Evolutionary conservation across 1,139 yeast species (phyloP).

Genomic region (Kodamaea sp.): DNA sequence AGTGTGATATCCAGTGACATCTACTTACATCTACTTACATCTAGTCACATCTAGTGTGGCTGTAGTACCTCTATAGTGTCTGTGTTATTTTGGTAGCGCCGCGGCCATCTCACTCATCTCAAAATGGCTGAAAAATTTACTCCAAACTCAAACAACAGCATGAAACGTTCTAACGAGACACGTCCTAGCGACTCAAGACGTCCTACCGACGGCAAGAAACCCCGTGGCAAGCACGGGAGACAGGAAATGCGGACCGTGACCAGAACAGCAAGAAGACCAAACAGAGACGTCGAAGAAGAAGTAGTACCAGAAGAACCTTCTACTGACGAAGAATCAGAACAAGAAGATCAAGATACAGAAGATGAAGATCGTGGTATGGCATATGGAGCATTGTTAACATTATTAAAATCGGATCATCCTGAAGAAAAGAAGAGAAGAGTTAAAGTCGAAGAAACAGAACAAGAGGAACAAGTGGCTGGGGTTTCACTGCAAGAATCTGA

Average conservation of each 20-base stretch:
- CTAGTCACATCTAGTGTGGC: too few species aligned
- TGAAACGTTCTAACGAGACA: too few species aligned
- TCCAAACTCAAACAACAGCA: too few species aligned
- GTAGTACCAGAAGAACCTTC: conserved; percentile 14
- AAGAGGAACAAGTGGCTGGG: conserved; percentile 30
- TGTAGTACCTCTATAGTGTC: too few species aligned
- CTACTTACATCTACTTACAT: too few species aligned
- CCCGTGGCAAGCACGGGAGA: conserved; percentile 50
- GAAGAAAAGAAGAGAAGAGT: conserved; percentile 18
- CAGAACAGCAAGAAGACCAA: conserved; percentile 46
- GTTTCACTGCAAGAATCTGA: conserved; percentile 23
- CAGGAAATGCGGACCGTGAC: conserved; percentile 54
- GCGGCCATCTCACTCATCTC: too few species aligned
- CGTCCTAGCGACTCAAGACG: too few species aligned
- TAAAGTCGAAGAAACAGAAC: conserved; percentile 11
- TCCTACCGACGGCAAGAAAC: conserved; percentile 9
- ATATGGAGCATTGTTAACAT: conserved; percentile 71
- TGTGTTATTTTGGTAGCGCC: too few species aligned
- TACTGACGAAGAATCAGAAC: conserved; percentile 11
- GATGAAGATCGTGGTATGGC: conserved; percentile 46
- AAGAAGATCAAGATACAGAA: conserved; percentile 14
- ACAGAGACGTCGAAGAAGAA: conserved; percentile 15
- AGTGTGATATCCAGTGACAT: too few species aligned
- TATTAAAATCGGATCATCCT: conserved; percentile 54
- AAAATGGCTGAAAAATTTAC: too few species aligned